Evolutionary conservation across 2,329 filamentous ascomycete species (phyloP).

Genomic region (Cladophialophora carrionii): DNA sequence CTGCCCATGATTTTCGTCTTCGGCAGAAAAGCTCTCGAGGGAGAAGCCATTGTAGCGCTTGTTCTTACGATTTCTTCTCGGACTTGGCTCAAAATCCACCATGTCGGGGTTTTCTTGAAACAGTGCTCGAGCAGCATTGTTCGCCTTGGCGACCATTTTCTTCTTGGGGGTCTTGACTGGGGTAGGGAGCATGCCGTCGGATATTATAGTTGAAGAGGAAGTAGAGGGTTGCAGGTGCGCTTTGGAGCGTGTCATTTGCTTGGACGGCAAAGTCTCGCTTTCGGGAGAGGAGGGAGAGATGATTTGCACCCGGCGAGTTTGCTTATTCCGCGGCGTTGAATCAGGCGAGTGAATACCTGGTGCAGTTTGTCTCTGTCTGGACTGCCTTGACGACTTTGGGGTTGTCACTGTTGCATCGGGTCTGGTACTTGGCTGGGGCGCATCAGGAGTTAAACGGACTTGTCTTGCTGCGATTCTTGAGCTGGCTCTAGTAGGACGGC

Average conservation of each 20-base stretch:
- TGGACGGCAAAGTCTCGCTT: constrained; percentile 30
- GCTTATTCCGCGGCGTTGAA: constrained; percentile 35
- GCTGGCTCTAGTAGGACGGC: constrained; percentile 28
- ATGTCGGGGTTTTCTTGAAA: constrained; percentile 52
- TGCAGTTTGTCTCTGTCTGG: constrained; percentile 6
- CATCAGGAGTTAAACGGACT: constrained; percentile 25
- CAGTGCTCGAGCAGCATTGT: constrained; percentile 57
- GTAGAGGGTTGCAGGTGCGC: constrained; percentile 36
- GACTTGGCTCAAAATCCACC: constrained; percentile 54
- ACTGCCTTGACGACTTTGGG: constrained; percentile 26
- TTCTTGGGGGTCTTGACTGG: constrained; percentile 66
- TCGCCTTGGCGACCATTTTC: constrained; percentile 52
- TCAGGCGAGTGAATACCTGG: constrained; percentile 33
- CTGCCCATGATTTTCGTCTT: constrained; percentile 38
- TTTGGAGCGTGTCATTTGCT: constrained; percentile 36
- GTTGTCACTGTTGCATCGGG: constrained; percentile 20
- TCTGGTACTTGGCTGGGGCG: constrained; percentile 15
- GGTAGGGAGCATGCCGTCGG: constrained; percentile 59
- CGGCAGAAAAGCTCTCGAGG: constrained; percentile 49
- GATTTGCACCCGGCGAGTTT: constrained; percentile 32
- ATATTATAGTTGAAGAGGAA: constrained; percentile 41
- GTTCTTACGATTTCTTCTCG: constrained; percentile 53
- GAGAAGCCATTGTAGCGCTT: constrained; percentile 53
- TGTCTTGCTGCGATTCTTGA: constrained; percentile 26
- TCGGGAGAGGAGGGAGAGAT: constrained; percentile 35